Conservation (phyloP, 2,329 filamentous ascomycete genomes). For the Claviceps sorghi region DNA sequence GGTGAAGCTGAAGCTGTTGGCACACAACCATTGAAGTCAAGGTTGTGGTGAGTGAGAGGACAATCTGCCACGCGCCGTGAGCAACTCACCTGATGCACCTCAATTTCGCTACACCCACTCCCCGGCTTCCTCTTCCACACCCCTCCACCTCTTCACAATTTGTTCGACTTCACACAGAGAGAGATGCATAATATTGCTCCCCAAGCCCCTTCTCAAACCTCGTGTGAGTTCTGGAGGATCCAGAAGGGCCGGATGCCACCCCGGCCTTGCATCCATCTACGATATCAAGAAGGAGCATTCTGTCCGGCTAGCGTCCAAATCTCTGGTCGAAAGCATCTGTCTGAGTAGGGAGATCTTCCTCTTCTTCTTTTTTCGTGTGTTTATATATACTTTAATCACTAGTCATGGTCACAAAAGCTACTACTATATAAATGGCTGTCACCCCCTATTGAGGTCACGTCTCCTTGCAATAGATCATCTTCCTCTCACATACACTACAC, state of each 20-base stretch:
- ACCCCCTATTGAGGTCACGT: neutral
- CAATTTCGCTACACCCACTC: neutral
- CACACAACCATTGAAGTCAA: neutral
- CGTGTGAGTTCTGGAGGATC: slow-evolving; percentile 5
- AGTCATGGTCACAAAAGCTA: neutral
- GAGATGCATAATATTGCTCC: neutral
- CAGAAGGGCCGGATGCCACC: slow-evolving; percentile 1
- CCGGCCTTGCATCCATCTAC: too few species aligned
- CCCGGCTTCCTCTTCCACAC: neutral
- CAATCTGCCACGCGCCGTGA: neutral
- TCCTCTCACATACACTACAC: neutral
- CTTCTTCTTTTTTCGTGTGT: neutral
- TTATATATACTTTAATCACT: neutral
- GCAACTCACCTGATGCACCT: neutral
- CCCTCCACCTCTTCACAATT: slow-evolving; percentile 1
- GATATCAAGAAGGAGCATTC: too few species aligned
- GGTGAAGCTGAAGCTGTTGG: neutral
- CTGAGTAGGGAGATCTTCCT: neutral
- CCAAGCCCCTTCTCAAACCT: neutral
- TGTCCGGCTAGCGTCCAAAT: neutral
- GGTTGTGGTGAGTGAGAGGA: neutral
- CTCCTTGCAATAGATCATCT: neutral
- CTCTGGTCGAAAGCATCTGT: neutral
- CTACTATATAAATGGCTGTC: neutral
- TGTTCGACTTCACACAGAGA: neutral